Base-by-base conservation (phyloP, 352 stramenopile species). In the Phytophthora sansomeana region DNA sequence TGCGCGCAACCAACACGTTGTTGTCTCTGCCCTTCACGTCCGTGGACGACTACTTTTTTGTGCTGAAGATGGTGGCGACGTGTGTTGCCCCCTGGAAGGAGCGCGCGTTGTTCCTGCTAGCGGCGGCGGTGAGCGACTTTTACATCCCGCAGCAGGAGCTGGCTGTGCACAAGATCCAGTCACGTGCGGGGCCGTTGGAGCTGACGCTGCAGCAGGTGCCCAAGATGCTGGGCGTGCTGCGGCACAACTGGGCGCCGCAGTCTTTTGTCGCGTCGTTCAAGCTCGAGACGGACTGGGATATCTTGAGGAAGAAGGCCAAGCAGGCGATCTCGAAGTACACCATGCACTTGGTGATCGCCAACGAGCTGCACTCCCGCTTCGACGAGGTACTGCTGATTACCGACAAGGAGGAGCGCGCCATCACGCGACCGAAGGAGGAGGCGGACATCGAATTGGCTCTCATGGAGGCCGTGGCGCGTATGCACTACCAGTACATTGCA, bases 261-360 rank as follows among this genome's bases (percentile, higher is more conserved):
- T 93, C 95, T 9, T 99, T 99, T 78, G 85, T 97, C 21, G 92
- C 99, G 19, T 98, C 92, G 28, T 99, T 99, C 83, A 99, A 99
- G 80, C 87, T 99, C 26, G 98, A 99, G 82, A 99, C 98, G 6
- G 97, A 99, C 83, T 81, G 76, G 51, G 76, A 87, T 2, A 91
- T 99, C 46, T 83, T 99, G 43, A 76, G 92, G 29, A 55, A 91
- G 62, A 99, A 99, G 77, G 92, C 95, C 17, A 79, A 90, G 54
- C 80, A 89, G 67, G 88, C 97, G 1, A 92, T 99, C 26, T 73
- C 88, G 63, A 97, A 92, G 61, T 99, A 99, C 72, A 86, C 83
- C 47, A 96, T 99, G 78, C 95, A 99, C 69, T 65, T 99, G 39
- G 97, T 99, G 1, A 89, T 99, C 41, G 98, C 97, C 3, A 99